Evolutionary conservation across 2,329 filamentous ascomycete species (phyloP).

Genomic region (Anisogramma anomala): DNA sequence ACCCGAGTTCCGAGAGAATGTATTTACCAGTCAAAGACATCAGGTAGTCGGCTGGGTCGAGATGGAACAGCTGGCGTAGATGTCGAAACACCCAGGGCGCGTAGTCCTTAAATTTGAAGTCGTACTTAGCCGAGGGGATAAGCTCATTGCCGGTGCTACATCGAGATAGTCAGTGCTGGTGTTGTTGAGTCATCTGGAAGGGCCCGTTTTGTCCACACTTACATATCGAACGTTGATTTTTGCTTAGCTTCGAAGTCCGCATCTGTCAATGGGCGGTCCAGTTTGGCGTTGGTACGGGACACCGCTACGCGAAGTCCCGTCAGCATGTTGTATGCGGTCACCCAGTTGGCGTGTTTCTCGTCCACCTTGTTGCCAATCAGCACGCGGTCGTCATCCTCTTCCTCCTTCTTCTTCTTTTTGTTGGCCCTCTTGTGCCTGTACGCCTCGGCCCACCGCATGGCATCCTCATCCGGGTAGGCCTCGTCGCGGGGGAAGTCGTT

Average conservation of each 20-base stretch:
- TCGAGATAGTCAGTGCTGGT: slow-evolving; percentile 23
- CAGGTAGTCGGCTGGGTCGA: slow-evolving; percentile 94
- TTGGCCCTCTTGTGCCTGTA: slow-evolving; percentile 85
- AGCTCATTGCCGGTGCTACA: slow-evolving; percentile 84
- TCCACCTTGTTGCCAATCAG: slow-evolving; percentile 96
- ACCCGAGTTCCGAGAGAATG: slow-evolving; percentile 92
- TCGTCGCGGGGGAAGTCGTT: slow-evolving; percentile 80
- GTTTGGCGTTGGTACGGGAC: slow-evolving; percentile 90
- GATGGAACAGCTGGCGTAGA: slow-evolving; percentile 72
- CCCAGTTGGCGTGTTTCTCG: slow-evolving; percentile 93
- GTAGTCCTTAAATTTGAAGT: slow-evolving; percentile 99
- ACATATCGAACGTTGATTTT: slow-evolving; percentile 99
- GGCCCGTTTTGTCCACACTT: slow-evolving; percentile 25
- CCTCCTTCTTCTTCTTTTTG: slow-evolving; percentile 70
- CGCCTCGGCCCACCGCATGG: slow-evolving; percentile 81
- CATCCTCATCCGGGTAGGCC: slow-evolving; percentile 76
- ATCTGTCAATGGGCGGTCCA: slow-evolving; percentile 80
- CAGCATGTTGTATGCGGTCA: slow-evolving; percentile 98
- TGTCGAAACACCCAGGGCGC: slow-evolving; percentile 98
- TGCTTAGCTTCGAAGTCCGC: slow-evolving; percentile 89
- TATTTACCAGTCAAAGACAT: slow-evolving; percentile 98
- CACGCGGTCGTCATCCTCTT: slow-evolving; percentile 86
- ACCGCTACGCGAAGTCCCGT: slow-evolving; percentile 96
- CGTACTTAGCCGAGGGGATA: slow-evolving; percentile 95
- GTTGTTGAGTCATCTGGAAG: not conserved